Evolutionary conservation across 202 grass and related monocot genomes (phyloP).

Genomic region (Dendrocalamus latiflorus): DNA sequence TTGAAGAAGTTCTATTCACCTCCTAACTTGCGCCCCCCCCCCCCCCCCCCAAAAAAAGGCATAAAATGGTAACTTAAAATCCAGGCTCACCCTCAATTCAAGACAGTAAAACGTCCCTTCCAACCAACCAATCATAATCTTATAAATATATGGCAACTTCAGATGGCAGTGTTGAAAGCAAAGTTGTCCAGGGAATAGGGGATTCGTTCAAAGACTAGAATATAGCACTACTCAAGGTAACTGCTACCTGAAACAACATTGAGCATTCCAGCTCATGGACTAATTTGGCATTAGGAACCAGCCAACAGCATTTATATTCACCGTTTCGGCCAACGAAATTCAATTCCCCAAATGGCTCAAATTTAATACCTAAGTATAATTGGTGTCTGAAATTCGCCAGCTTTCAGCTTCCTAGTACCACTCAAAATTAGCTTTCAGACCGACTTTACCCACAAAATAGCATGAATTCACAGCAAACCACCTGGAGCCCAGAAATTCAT

Average conservation of each 20-base stretch:
- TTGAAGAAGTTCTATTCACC: neutral
- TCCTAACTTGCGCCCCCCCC: constrained; percentile 17
- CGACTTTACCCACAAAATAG: neutral
- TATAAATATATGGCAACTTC: neutral
- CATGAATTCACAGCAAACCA: neutral
- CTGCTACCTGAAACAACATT: neutral
- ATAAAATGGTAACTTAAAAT: neutral
- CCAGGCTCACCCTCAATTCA: neutral
- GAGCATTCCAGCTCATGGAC: neutral
- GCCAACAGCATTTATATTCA: neutral
- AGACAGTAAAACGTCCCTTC: neutral
- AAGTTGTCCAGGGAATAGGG: neutral
- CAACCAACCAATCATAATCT: neutral
- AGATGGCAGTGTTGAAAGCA: constrained; percentile 11
- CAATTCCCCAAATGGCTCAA: neutral
- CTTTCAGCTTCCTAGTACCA: neutral
- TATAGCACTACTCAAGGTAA: neutral
- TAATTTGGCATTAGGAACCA: constrained; percentile 6
- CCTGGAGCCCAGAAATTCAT: neutral
- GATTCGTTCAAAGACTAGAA: neutral
- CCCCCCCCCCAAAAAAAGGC: neutral
- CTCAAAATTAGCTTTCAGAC: neutral
- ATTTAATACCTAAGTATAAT: neutral
- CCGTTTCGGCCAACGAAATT: neutral
- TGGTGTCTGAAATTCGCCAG: neutral